Base-by-base conservation (phyloP, 441 rosid genomes). In the Geranium incanum region DNA sequence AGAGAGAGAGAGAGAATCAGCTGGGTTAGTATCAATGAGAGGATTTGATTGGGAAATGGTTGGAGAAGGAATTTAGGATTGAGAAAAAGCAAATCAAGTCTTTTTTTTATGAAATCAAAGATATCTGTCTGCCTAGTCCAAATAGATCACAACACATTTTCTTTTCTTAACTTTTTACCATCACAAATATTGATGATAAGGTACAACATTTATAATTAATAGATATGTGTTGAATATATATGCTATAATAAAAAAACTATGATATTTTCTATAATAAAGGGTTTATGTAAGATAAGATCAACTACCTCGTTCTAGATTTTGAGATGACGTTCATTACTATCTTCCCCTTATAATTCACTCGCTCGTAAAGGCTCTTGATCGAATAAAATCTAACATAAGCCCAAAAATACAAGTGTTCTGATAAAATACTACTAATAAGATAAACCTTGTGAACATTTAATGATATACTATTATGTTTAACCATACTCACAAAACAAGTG, bases 61-160 rank as follows among this genome's bases (percentile, higher is more conserved):
- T 57, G 63, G 63, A 57, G 9, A 57, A 59, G 64, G 28, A 8
- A 59, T 6, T 59, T 18, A 59, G 64, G 64, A 59, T 59, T 59
- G 9, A 59, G 65, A 19, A 59, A 59, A 59, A 59, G 65, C 13
- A 59, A 19, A 59, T 8, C 23, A 11, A 45, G 4, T 45, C 1
- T 45, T 45, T 15, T 57, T 57, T 57, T 57, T 57, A 57, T 57
- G 23, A 57, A 57, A 57, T 57, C 63, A 57, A 57, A 57, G 18
- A n/a, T 57, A 57, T 16, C 18, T 16, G 19, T 55, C 62, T 55
- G 15, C 6, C 21, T 55, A 48, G 59, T 50, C 16, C 59, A 13
- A 12, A 50, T 50, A 57, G 28, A 9, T 57, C 11, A 57, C 11
- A 57, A 16, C 52, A 57, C 28, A 57, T 59, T 59, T 59, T 59